phyloP scores from a whole-genome alignment of 352 stramenopile genomes.

The Globisporangium cylindrosporum region DNA sequence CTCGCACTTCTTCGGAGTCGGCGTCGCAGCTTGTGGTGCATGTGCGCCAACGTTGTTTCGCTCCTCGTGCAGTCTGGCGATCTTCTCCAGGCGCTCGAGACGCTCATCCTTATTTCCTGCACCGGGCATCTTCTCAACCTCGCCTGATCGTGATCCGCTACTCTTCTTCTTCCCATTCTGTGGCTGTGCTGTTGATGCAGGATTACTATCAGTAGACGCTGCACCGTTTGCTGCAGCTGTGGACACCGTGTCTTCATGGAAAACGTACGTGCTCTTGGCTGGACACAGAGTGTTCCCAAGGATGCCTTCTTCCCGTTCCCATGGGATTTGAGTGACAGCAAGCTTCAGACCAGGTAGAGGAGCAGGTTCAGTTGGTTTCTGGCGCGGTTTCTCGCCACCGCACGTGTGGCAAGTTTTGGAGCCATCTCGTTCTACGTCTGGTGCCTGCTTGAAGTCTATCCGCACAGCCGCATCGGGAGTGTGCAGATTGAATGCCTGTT shows the following conservation, averaged over 20 bases:
- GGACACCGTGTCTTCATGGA: conserved; percentile 49
- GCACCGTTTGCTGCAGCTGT: neutral
- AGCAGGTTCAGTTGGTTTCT: conserved; percentile 8
- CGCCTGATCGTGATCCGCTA: conserved; percentile 29
- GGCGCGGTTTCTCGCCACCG: conserved; percentile 49
- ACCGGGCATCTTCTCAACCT: conserved; percentile 70
- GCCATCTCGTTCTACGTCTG: conserved; percentile 29
- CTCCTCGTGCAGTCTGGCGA: conserved; percentile 65
- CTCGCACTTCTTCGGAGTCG: conserved; percentile 14
- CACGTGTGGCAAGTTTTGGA: conserved; percentile 42
- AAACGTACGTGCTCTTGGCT: conserved; percentile 70
- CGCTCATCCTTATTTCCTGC: conserved; percentile 66
- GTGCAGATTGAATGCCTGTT: conserved; percentile 41
- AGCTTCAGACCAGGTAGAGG: conserved; percentile 24
- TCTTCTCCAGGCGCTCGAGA: conserved; percentile 60
- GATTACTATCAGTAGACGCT: neutral
- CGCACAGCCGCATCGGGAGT: conserved; percentile 46
- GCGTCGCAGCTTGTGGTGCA: conserved; percentile 9
- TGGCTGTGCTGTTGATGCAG: conserved; percentile 16
- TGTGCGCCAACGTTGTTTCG: conserved; percentile 48
- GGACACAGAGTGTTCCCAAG: conserved; percentile 66
- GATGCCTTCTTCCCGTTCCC: conserved; percentile 56
- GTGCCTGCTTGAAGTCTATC: conserved; percentile 49
- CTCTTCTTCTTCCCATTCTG: conserved; percentile 44
- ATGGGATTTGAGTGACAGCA: conserved; percentile 54